A percentile compares a stretch with the other conserved stretches of the same genome.
Conservation (phyloP, 1,139 yeast genomes). For the Taiozyma sp. region DNA sequence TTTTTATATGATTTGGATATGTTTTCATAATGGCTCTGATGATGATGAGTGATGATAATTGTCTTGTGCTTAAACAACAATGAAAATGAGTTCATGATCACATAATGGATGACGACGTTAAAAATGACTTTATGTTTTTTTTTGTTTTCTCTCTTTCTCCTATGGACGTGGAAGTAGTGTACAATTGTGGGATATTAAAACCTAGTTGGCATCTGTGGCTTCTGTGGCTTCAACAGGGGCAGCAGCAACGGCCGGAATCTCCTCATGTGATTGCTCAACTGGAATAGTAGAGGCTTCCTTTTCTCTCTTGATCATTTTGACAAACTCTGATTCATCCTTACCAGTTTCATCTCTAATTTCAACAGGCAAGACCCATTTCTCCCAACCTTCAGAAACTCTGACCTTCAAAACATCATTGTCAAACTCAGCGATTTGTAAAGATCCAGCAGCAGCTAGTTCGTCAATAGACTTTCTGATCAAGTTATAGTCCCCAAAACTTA, state of each 20-base stretch:
- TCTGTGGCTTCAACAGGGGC: not conserved
- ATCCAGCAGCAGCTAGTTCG: constrained; percentile 36
- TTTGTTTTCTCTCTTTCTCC: not conserved
- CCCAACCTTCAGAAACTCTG: constrained; percentile 37
- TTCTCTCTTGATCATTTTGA: constrained; percentile 4
- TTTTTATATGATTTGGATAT: not conserved
- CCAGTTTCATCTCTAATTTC: constrained; percentile 40
- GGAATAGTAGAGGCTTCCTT: not conserved
- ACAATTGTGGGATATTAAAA: not conserved
- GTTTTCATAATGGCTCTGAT: not conserved
- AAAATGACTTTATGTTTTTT: not conserved
- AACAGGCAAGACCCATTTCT: constrained; percentile 45
- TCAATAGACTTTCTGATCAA: constrained; percentile 43
- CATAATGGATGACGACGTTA: not conserved
- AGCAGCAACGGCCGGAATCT: not conserved
- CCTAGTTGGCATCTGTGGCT: not conserved
- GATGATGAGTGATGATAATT: not conserved
- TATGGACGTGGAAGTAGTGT: not conserved
- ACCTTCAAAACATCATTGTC: constrained; percentile 30
- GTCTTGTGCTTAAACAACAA: not conserved
- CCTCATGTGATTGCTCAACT: not conserved
- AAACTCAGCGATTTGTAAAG: constrained; percentile 20
- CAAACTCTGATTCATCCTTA: constrained; percentile 25
- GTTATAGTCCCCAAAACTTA: constrained; percentile 44
- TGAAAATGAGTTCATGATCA: not conserved